phyloP scores from a whole-genome alignment of 2,329 filamentous ascomycete genomes.

The Sporothrix globosa region DNA sequence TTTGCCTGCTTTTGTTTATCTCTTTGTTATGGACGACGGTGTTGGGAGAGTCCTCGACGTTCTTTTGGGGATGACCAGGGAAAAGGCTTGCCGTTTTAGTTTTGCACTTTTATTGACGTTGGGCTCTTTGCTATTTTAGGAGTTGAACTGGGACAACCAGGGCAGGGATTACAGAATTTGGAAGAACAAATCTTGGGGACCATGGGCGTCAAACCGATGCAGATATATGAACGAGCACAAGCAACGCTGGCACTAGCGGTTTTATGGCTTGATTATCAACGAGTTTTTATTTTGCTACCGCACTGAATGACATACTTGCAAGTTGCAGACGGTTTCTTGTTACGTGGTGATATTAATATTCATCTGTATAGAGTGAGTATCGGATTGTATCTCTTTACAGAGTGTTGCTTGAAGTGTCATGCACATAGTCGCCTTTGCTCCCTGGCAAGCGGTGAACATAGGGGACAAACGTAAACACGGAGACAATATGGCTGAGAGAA shows the following conservation, averaged over 20 bases:
- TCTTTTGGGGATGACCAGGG: slow-evolving; percentile 3
- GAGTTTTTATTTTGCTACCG: slow-evolving; percentile 20
- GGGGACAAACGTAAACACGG: background rate
- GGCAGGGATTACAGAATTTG: slow-evolving; percentile 16
- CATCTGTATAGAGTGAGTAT: background rate
- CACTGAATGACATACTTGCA: background rate
- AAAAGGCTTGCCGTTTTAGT: background rate
- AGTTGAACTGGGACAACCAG: slow-evolving; percentile 27
- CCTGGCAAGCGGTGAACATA: too few relatives aligned
- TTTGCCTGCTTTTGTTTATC: background rate
- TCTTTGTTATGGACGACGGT: background rate
- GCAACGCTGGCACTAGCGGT: slow-evolving; percentile 23
- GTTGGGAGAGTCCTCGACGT: slow-evolving; percentile 16
- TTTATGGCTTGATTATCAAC: slow-evolving; percentile 26
- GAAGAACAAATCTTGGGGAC: slow-evolving; percentile 22
- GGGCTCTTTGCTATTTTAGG: slow-evolving; percentile 25
- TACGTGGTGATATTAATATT: background rate
- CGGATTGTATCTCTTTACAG: background rate
- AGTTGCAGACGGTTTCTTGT: background rate
- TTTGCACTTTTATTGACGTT: slow-evolving; percentile 11
- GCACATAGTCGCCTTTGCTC: too few relatives aligned
- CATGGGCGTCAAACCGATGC: slow-evolving; percentile 19
- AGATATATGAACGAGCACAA: slow-evolving; percentile 30
- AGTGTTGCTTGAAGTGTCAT: background rate
- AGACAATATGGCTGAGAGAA: background rate